Percentiles rank a stretch among this genome's conserved stretches.
Conservation (phyloP, 1,284 basidiomycete genomes). For the Pseudozyma hubeiensis region DNA sequence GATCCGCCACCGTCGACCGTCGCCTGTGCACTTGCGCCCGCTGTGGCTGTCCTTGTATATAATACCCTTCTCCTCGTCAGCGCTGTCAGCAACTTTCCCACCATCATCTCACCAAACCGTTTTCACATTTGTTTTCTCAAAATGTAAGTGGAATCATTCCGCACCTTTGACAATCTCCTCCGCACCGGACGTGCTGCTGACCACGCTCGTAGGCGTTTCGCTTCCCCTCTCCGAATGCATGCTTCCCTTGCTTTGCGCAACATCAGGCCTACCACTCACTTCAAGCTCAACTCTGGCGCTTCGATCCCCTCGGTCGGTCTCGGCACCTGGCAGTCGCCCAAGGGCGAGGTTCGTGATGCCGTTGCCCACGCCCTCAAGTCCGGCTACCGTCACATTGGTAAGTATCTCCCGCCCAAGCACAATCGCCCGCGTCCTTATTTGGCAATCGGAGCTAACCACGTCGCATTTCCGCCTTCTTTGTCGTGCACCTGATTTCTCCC, state of each 20-base stretch:
- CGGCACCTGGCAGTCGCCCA: conserved; percentile 56
- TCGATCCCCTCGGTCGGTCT: conserved; percentile 57
- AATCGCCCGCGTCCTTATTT: neutral
- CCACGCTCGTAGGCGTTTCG: neutral
- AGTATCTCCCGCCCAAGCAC: conserved; percentile 9
- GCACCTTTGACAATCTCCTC: no score
- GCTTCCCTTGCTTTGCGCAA: neutral
- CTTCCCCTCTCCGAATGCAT: neutral
- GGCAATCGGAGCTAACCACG: neutral
- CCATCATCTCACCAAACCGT: neutral
- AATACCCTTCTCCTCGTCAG: conserved; percentile 13
- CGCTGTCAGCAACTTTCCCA: neutral
- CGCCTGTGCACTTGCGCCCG: neutral
- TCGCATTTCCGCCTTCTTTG: neutral
- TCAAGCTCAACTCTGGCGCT: conserved; percentile 57
- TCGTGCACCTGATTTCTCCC: neutral
- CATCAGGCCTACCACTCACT: conserved; percentile 40
- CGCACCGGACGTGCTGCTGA: neutral
- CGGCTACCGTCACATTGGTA: conserved; percentile 60
- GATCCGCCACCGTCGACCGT: neutral
- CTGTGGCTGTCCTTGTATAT: conserved; percentile 17
- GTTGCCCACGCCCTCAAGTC: conserved; percentile 69
- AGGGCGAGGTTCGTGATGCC: conserved; percentile 71
- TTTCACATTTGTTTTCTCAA: conserved; percentile 7
- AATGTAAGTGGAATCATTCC: conserved; percentile 22